Conservation (phyloP, 2,329 filamentous ascomycete genomes). For the Fusarium compactum region DNA sequence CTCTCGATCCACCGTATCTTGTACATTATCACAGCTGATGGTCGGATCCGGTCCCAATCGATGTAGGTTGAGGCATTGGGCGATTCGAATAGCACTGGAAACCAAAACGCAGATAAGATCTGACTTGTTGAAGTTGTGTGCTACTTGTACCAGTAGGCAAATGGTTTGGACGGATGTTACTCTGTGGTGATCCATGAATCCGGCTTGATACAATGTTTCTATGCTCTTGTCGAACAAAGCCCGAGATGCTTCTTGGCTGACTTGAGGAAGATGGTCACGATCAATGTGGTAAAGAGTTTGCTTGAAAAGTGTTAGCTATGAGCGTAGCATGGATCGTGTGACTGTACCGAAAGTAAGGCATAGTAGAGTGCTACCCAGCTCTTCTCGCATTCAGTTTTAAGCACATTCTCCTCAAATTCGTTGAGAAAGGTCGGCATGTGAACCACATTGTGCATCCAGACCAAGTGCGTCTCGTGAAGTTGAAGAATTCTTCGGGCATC, state of each 20-base stretch:
- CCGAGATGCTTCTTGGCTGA: not conserved
- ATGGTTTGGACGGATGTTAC: not conserved
- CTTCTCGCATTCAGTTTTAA: not conserved
- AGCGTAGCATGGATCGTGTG: not conserved
- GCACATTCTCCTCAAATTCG: not conserved
- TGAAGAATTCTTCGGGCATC: not conserved
- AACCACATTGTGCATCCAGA: conserved; percentile 3
- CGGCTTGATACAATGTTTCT: not conserved
- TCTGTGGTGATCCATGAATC: conserved; percentile 14
- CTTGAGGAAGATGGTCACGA: not conserved
- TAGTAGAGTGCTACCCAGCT: conserved; percentile 10
- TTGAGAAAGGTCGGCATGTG: not conserved
- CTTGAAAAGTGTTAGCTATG: not conserved
- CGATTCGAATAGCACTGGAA: conserved; percentile 1
- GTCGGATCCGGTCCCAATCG: not conserved
- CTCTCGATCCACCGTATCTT: not conserved
- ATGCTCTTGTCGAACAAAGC: not conserved
- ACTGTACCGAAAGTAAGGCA: not conserved
- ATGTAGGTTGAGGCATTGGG: not conserved
- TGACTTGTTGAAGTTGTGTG: conserved; percentile 1
- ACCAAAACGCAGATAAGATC: conserved; percentile 3
- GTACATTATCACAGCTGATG: rapidly evolving
- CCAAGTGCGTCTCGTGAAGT: not conserved
- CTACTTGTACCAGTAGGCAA: not conserved
- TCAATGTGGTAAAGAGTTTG: conserved; percentile 6